Evolutionary conservation across 805 yeast genomes (phyloP).

Genomic region (Schwanniomyces vanrijiae): DNA sequence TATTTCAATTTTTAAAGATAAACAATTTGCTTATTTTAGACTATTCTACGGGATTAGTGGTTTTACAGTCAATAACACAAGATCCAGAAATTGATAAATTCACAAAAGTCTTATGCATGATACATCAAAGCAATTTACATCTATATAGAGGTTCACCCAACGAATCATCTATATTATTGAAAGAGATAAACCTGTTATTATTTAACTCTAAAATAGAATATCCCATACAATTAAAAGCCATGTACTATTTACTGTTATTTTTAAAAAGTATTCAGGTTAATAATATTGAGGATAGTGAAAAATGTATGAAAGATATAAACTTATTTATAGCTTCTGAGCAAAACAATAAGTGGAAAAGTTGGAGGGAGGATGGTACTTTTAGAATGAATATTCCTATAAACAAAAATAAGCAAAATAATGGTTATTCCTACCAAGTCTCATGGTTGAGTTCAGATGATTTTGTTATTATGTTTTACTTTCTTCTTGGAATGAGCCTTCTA

Average conservation of each 20-base stretch:
- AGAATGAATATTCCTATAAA: slow-evolving; percentile 5
- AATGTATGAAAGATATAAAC: slow-evolving; percentile 20
- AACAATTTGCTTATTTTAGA: slow-evolving; percentile 28
- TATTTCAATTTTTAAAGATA: slow-evolving; percentile 31
- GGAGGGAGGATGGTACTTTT: slow-evolving; percentile 33
- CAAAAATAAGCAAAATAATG: neutral
- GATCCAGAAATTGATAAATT: slow-evolving; percentile 11
- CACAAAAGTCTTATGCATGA: slow-evolving; percentile 20
- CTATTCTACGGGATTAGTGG: slow-evolving; percentile 20
- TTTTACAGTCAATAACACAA: slow-evolving; percentile 12
- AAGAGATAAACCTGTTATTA: slow-evolving; percentile 13
- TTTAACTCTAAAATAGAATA: slow-evolving; percentile 2
- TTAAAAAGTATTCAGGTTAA: slow-evolving; percentile 26
- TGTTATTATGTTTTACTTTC: slow-evolving; percentile 38
- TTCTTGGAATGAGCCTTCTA: slow-evolving; percentile 42
- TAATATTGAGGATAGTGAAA: slow-evolving; percentile 22
- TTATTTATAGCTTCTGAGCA: slow-evolving; percentile 20
- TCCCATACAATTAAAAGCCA: slow-evolving; percentile 35
- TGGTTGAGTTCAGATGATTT: slow-evolving; percentile 49
- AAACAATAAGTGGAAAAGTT: slow-evolving; percentile 17
- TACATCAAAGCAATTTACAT: slow-evolving; percentile 29
- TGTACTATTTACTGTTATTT: slow-evolving; percentile 22
- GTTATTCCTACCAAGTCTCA: slow-evolving; percentile 21
- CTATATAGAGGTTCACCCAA: slow-evolving; percentile 27
- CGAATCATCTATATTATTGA: slow-evolving; percentile 14